Base-by-base conservation (phyloP, 2,329 filamentous ascomycete species). In the Aspergillus ochraceus region DNA sequence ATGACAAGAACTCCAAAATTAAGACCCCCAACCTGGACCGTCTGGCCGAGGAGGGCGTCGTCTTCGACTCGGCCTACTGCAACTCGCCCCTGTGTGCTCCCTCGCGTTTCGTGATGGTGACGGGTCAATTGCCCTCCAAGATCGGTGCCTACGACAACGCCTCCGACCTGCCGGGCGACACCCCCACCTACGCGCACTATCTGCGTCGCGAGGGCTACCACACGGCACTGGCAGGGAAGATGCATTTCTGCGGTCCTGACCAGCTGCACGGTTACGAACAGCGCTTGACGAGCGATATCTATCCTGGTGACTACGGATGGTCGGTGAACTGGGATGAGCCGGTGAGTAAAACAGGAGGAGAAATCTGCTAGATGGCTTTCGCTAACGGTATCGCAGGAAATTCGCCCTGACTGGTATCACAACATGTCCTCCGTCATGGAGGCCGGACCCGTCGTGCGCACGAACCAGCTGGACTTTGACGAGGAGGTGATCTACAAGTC, bases 401-500 rank as follows among this genome's bases (percentile, higher is more conserved):
- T 80, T 49, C 86, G 93, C 50, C 86, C 94, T 47, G 93, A 97
- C 77, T 97, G 92, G 91, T 97, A 95, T 74, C 93, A 97, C 82
- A 97, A 97, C 75, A 92, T 93, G 78, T 93, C 91, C 71, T 97
- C 92, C 6, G 94, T 97, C 67, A 81, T 94, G 70, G 92, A 97
- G 76, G 93, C 93, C 0, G 93, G 93, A 10, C 86, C 89, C 30
- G 96, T 92, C 69, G 89, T 96, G 46, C 86, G 92, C 66, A 96
- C 91, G 78, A 97, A 97, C 79, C 93, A 97, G 81, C 84, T 97
- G 55, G 93, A 97, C 75, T 97, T 94, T 69, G 93, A 97, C 70
- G 93, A 97, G 78, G 93, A 97, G 78, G 92, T 97, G 74, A 94
- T 97, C 88, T 94, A 90, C 81, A 91, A 89, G 77, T 90, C 91